These are phyloP conservation scores for Phytopythium mirpurense DNA, from an alignment of 352 stramenopile genomes.

Conservation along the genomic window DNA sequence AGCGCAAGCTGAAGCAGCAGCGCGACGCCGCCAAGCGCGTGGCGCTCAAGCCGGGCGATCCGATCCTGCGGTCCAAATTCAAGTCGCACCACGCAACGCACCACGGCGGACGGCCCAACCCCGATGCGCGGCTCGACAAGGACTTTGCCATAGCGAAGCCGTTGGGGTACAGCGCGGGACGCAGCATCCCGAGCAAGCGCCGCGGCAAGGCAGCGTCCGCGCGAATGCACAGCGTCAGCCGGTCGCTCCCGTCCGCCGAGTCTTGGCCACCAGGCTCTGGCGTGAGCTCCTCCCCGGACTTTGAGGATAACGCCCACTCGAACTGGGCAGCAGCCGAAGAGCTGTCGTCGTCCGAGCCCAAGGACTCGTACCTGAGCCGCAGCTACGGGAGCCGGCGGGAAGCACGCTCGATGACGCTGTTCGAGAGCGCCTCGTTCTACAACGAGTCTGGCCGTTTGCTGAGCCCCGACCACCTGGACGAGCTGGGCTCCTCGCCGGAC, in stretches of 20 bases:
- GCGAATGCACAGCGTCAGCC: conserved; percentile 23
- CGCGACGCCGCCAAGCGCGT: conserved; percentile 39
- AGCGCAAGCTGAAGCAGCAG: conserved; percentile 68
- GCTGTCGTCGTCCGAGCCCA: conserved; percentile 43
- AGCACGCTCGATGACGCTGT: conserved; percentile 64
- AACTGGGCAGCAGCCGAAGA: conserved; percentile 9
- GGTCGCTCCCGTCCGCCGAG: conserved; percentile 37
- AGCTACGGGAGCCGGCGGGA: conserved; percentile 34
- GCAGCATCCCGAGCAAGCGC: conserved; percentile 31
- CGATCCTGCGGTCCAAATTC: conserved; percentile 16
- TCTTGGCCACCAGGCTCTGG: conserved; percentile 47
- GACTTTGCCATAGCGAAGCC: conserved; percentile 27
- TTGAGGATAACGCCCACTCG: conserved; percentile 27
- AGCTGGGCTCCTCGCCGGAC: conserved; percentile 54
- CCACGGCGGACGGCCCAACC: conserved; percentile 15
- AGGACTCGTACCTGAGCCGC: conserved; percentile 21
- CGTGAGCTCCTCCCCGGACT: conserved; percentile 10
- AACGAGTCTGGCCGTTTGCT: conserved; percentile 68
- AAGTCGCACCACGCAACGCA: conserved; percentile 23
- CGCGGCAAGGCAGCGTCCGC: conserved; percentile 9
- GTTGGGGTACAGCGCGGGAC: conserved; percentile 15
- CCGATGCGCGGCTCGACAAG: conserved; percentile 30
- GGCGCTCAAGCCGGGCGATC: conserved; percentile 13
- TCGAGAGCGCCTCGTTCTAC: conserved; percentile 74
- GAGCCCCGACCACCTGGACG: conserved; percentile 66